Conservation (phyloP, 257 asterid genomes). For the Linaria vulgaris region DNA sequence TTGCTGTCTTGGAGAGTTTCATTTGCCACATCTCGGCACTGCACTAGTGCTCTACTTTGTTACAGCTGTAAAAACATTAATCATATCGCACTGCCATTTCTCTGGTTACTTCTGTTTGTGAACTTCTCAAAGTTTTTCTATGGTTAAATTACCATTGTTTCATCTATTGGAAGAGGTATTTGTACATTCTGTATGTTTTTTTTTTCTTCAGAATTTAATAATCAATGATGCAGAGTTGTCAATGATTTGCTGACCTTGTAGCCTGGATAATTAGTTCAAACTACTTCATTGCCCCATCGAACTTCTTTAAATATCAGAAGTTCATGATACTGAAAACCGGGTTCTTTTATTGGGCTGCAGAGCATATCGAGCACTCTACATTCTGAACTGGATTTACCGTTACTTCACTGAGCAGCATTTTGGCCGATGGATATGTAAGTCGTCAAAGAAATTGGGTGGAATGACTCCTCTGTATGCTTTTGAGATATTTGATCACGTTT, state of each 20-base stretch:
- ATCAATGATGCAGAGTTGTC: background rate
- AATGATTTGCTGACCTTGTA: constrained; percentile 1
- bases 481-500: constrained; percentile 19
- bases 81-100: background rate
- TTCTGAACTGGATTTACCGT: constrained; percentile 93
- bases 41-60: background rate
- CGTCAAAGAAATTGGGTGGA: constrained; percentile 12
- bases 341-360: constrained; percentile 34
- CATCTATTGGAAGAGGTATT: background rate
- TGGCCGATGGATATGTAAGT: constrained; percentile 84
- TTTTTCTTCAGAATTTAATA: background rate
- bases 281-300: background rate
- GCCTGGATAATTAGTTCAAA: background rate
- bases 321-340: constrained; percentile 13
- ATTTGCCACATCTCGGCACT: background rate
- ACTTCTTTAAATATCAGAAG: background rate
- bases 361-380: constrained; percentile 88
- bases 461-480: constrained; percentile 6
- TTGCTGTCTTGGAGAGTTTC: background rate
- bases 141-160: background rate
- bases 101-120: constrained; percentile 7
- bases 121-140: background rate
- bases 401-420: constrained; percentile 76
- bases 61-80: background rate
- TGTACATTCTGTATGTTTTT: constrained; percentile 9